Conservation (phyloP, 768 basidiomycete genomes). For the Coprinopsis cinerea region DNA sequence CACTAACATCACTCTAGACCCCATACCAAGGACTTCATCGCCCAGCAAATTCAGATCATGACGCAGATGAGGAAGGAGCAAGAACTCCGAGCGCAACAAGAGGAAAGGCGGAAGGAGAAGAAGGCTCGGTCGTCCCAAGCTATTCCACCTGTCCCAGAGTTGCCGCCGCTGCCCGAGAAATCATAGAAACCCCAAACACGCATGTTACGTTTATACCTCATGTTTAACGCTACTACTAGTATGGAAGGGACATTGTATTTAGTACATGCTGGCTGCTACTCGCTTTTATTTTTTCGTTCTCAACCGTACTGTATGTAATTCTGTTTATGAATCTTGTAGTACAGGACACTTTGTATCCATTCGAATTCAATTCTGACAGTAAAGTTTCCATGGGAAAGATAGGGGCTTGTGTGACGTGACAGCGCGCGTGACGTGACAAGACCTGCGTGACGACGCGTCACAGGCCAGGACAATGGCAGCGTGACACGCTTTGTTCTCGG, state of each 20-base stretch:
- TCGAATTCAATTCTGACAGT: too few relatives aligned
- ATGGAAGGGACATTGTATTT: background rate
- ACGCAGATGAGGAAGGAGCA: constrained; percentile 78
- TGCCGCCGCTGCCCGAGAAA: constrained; percentile 21
- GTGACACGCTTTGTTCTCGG: background rate
- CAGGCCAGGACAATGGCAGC: background rate
- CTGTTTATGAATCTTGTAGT: background rate
- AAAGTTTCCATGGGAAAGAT: too few relatives aligned
- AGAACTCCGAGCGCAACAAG: constrained; percentile 61
- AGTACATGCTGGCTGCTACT: background rate
- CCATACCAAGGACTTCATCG: constrained; percentile 79
- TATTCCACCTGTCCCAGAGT: constrained; percentile 33
- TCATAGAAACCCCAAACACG: background rate
- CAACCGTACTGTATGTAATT: background rate
- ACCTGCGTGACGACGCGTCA: background rate
- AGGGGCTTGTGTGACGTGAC: too few relatives aligned
- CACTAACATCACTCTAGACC: constrained; percentile 38
- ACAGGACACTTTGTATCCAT: too few relatives aligned
- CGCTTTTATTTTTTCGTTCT: background rate
- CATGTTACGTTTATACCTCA: background rate
- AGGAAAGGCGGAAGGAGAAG: constrained; percentile 52
- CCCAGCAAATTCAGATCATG: constrained; percentile 81
- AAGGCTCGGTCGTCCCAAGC: constrained; percentile 36
- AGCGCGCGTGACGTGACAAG: background rate
- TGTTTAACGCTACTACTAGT: background rate